Evolutionary conservation across 148 eudicot species (phyloP).

Genomic region (Chenopodium suecicum): DNA sequence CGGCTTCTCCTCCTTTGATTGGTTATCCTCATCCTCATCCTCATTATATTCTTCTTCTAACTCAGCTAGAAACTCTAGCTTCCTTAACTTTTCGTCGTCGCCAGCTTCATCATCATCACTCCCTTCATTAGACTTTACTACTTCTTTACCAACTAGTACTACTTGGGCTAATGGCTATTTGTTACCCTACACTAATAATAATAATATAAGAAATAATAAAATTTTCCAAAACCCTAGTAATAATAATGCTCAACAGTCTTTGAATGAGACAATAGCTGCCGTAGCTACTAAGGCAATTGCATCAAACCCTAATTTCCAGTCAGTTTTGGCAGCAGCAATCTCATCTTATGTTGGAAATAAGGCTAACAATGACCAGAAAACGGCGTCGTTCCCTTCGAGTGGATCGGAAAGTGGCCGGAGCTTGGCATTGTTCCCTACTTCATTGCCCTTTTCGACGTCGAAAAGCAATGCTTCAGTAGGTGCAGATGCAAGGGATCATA

Average conservation of each 20-base stretch:
- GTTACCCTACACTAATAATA: conserved; percentile 10
- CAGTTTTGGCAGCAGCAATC: conserved; percentile 46
- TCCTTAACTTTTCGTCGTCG: conserved; percentile 15
- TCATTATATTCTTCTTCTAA: conserved; percentile 15
- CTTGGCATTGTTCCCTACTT: conserved; percentile 25
- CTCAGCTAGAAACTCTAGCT: conserved; percentile 17
- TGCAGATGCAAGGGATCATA: conserved; percentile 14
- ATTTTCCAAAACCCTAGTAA: conserved; percentile 27
- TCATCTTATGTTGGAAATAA: conserved; percentile 38
- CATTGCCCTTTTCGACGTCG: conserved; percentile 6
- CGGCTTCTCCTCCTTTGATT: conserved; percentile 22
- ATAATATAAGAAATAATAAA: conserved; percentile 13
- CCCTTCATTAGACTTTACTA: conserved; percentile 22
- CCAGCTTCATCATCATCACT: conserved; percentile 14
- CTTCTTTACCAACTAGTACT: conserved; percentile 4
- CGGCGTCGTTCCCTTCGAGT: not conserved
- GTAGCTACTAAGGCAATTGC: conserved; percentile 39
- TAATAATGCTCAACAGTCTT: conserved; percentile 14
- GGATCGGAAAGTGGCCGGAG: conserved; percentile 14
- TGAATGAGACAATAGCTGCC: conserved; percentile 34
- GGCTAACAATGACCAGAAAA: conserved; percentile 16
- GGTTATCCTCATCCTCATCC: conserved; percentile 19
- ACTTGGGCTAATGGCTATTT: conserved; percentile 23
- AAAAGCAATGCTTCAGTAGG: conserved; percentile 17
- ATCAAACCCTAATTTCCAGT: conserved; percentile 40